Evolutionary conservation across 2,329 filamentous ascomycete genomes (phyloP), one percentile per base, ranked within the genome.

Genomic region (Penicillium sp.): DNA sequence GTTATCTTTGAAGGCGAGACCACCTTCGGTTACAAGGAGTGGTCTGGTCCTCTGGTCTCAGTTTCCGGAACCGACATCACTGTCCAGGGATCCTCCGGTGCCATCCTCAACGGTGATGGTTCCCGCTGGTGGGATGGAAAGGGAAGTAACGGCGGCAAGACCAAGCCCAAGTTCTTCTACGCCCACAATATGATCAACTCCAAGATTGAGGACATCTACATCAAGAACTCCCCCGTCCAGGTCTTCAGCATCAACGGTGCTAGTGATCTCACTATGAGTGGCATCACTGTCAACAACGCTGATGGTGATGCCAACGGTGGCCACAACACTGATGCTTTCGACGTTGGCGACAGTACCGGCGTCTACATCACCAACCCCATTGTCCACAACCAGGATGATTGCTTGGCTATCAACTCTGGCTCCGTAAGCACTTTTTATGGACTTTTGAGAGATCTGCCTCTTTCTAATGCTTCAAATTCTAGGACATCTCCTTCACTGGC

Each of bases 141-240:
- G 72, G 86, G 86, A 39, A 70, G 70, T 65, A 86, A 85, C 67
- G 84, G 85, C 26, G 85, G 85, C 69, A 81, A 81, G 74, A 83
- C 72, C 22, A 88, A 89, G 80, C 86, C 86, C 61, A 84, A 87
- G 76, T 85, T 87, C 75, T 86, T 87, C 78, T 78, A 72, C 58
- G 80, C 79, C 9, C 72, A 73, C 54, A 58, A 63, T 16, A 60
- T 74, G 31, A 65, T 60, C 19, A 52, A 59, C 2, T 73, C 71
- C 14, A 65, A 56, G 14, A 74, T 74, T 60, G 67, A 52, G 5
- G 64, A 68, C 10, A 57, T 75, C 7, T 63, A 67, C 43, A 65
- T 74, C 54, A 52, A 68, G 57, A 74, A 75, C 56, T 72, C 70
- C 11, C 72, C 71, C 2, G 70, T 73, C 3, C 72, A 74, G 52